Conservation (phyloP, 257 asterid genomes). For the Nicotiana benthamiana region DNA sequence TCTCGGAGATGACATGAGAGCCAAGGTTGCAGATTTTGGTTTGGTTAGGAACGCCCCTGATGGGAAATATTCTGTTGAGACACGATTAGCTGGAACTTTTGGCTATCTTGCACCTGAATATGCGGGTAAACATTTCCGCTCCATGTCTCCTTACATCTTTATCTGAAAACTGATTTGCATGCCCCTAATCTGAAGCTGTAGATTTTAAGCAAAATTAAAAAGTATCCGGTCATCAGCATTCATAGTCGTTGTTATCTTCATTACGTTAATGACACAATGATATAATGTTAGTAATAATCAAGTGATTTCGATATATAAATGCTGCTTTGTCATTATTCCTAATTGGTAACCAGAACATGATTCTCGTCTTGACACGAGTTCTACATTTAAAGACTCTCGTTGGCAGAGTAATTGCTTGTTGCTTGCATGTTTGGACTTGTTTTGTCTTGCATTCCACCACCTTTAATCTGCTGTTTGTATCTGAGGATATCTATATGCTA, state of each 20-base stretch:
- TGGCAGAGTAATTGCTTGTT: not conserved
- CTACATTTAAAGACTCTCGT: not conserved
- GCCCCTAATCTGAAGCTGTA: not conserved
- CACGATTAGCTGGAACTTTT: constrained; percentile 87
- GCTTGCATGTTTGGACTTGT: not conserved
- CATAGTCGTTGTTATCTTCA: not conserved
- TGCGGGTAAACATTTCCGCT: constrained; percentile 48
- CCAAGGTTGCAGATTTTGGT: constrained; percentile 97
- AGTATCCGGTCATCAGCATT: not conserved
- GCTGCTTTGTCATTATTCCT: not conserved
- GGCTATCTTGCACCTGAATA: constrained; percentile 99
- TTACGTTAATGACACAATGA: not conserved
- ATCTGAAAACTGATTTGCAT: not conserved
- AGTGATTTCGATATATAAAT: not conserved
- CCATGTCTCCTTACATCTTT: not conserved
- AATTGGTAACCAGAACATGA: not conserved
- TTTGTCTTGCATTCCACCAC: not conserved
- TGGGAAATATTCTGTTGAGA: constrained; percentile 89
- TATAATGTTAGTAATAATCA: not conserved
- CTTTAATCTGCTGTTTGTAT: not conserved
- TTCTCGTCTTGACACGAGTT: not conserved
- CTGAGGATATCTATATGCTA: not conserved
- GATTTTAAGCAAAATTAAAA: not conserved
- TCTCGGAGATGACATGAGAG: constrained; percentile 88
- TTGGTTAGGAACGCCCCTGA: constrained; percentile 87